Percentiles rank a stretch among this genome's conserved stretches.
phyloP scores from a whole-genome alignment of 306 rosid species.

The Datisca glomerata region DNA sequence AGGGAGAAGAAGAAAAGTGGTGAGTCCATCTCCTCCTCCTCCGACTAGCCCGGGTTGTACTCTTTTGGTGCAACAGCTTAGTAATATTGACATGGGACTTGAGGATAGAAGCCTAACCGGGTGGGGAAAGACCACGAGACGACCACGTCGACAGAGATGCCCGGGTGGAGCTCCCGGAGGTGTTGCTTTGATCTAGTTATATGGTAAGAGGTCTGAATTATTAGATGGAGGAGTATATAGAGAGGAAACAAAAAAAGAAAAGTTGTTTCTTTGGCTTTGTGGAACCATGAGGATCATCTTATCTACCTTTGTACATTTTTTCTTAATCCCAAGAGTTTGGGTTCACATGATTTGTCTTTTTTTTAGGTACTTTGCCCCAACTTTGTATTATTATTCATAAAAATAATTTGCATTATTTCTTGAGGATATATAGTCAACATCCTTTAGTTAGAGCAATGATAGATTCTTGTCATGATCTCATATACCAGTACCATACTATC shows the following conservation, averaged over 20 bases:
- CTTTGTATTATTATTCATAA: slow-evolving; percentile 5
- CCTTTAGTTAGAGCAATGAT: not conserved
- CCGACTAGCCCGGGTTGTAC: slow-evolving; percentile 39
- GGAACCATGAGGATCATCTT: too few species aligned
- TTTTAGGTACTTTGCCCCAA: slow-evolving; percentile 5
- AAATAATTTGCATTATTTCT: not conserved
- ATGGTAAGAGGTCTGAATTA: slow-evolving; percentile 5
- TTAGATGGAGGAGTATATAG: too few species aligned
- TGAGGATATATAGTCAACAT: slow-evolving; percentile 1
- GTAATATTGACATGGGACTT: slow-evolving; percentile 45
- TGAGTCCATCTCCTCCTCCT: slow-evolving; percentile 36
- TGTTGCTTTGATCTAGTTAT: slow-evolving; percentile 6
- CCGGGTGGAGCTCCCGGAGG: slow-evolving; percentile 48
- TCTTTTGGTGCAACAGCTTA: slow-evolving; percentile 43
- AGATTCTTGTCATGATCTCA: too few species aligned
- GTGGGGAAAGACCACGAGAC: slow-evolving; percentile 90
- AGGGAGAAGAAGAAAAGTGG: slow-evolving; percentile 56
- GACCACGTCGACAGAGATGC: slow-evolving; percentile 89
- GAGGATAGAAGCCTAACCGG: slow-evolving; percentile 82
- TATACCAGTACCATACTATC: too few species aligned
- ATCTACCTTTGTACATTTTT: slow-evolving; percentile 16
- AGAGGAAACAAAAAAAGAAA: too few species aligned
- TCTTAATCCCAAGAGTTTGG: slow-evolving; percentile 4
- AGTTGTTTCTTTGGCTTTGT: too few species aligned
- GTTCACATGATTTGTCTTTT: slow-evolving; percentile 3